A percentile compares a stretch with the other conserved stretches of the same genome.
Evolutionary conservation across 495 filamentous ascomycete species (phyloP).

Genomic region (Annulohypoxylon bovei): DNA sequence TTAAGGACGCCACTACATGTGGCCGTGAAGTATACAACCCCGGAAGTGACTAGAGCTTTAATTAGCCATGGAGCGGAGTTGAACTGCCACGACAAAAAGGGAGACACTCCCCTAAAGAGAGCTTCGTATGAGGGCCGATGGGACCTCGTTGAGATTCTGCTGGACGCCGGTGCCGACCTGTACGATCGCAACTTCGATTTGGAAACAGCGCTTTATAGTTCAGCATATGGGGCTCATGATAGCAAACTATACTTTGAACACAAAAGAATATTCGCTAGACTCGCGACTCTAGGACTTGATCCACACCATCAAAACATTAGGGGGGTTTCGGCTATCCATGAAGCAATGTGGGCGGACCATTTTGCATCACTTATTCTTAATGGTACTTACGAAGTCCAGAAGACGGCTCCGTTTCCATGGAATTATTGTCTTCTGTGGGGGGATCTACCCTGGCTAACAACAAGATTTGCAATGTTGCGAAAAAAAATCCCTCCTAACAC

Average conservation of each 20-base stretch:
- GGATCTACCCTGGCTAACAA: background rate
- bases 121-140: background rate
- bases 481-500: background rate
- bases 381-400: conserved; percentile 1
- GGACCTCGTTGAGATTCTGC: background rate
- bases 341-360: conserved; percentile 1
- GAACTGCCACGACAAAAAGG: background rate
- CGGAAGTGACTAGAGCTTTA: background rate
- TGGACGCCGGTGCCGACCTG: background rate
- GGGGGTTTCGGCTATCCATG: background rate
- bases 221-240: too few species aligned
- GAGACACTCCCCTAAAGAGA: background rate
- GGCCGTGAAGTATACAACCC: background rate
- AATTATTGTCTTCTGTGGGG: background rate
- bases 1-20: background rate
- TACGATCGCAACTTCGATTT: too few species aligned
- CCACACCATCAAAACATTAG: background rate
- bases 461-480: background rate
- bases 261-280: background rate
- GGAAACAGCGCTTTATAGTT: too few species aligned
- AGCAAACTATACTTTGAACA: too few species aligned
- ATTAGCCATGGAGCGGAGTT: background rate
- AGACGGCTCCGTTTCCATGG: conserved; percentile 1
- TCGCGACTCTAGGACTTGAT: background rate
- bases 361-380: background rate